Evolutionary conservation across 768 basidiomycete species (phyloP).

Genomic region (Filobasidium wieringae): DNA sequence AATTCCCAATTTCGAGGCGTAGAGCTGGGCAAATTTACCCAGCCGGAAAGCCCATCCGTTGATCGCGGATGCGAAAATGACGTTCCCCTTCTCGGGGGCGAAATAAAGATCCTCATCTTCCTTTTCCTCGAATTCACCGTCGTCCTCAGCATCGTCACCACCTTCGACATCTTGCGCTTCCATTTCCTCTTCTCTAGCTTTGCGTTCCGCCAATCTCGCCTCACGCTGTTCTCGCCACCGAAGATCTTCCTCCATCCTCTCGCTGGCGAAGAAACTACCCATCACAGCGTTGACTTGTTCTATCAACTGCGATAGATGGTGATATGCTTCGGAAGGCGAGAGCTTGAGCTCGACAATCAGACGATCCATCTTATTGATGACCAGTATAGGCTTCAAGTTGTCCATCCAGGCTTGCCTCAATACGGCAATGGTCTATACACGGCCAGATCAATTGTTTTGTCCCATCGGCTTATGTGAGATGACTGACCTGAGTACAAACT

Average conservation of each 20-base stretch:
- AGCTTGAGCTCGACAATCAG: slow-evolving; percentile 86
- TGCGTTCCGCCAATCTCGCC: slow-evolving; percentile 54
- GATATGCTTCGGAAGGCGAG: slow-evolving; percentile 80
- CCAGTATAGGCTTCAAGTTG: slow-evolving; percentile 72
- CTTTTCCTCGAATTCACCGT: slow-evolving; percentile 73
- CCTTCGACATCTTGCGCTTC: slow-evolving; percentile 10
- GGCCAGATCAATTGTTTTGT: neutral
- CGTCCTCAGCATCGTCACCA: slow-evolving; percentile 18
- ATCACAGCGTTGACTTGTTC: slow-evolving; percentile 98
- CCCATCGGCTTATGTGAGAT: neutral
- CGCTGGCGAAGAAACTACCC: slow-evolving; percentile 88
- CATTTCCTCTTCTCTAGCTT: slow-evolving; percentile 48
- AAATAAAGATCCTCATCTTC: slow-evolving; percentile 98
- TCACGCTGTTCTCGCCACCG: slow-evolving; percentile 90
- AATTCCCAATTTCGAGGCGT: slow-evolving; percentile 77
- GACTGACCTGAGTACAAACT: slow-evolving; percentile 83
- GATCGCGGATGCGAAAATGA: slow-evolving; percentile 87
- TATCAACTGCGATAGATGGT: slow-evolving; percentile 81
- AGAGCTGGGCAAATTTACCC: slow-evolving; percentile 83
- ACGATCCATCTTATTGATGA: slow-evolving; percentile 94
- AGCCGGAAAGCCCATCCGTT: slow-evolving; percentile 97
- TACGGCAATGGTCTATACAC: slow-evolving; percentile 73
- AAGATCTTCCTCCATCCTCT: slow-evolving; percentile 91
- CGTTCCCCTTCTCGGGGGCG: slow-evolving; percentile 87
- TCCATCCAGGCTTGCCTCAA: slow-evolving; percentile 90